Conservation (phyloP, 2,329 filamentous ascomycete genomes). For the Pseudocercospora cruenta region DNA sequence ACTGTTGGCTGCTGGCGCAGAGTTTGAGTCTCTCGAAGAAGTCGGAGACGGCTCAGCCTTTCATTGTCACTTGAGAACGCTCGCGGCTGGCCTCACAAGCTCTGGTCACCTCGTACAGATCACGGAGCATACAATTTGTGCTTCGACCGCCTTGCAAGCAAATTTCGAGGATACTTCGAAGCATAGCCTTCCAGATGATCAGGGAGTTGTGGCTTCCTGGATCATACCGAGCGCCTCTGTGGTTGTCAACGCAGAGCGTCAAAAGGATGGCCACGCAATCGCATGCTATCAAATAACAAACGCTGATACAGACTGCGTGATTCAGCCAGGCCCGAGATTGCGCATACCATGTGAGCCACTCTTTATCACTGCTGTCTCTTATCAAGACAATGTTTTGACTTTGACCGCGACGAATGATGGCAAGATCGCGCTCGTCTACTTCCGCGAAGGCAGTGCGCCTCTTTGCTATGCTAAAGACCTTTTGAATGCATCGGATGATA, state of each 20-base stretch:
- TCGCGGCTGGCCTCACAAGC: conserved; percentile 27
- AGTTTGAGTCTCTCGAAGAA: conserved; percentile 25
- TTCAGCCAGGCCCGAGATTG: not conserved
- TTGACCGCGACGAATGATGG: conserved; percentile 21
- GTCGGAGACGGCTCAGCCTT: conserved; percentile 27
- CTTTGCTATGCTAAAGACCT: conserved; percentile 13
- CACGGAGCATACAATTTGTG: conserved; percentile 29
- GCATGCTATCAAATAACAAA: conserved; percentile 15
- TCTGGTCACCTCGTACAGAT: conserved; percentile 36
- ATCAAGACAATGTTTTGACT: conserved; percentile 14
- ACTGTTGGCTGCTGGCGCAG: conserved; percentile 24
- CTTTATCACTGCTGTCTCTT: conserved; percentile 20
- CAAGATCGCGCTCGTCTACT: conserved; percentile 15
- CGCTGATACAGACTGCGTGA: conserved; percentile 10
- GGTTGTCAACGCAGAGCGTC: conserved; percentile 27
- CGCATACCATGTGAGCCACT: conserved; percentile 19
- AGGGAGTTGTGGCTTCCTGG: conserved; percentile 31
- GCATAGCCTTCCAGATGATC: conserved; percentile 15
- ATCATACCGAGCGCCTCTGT: conserved; percentile 21
- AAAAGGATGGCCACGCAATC: conserved; percentile 16
- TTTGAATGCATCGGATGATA: conserved; percentile 1
- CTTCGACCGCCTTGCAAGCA: conserved; percentile 24
- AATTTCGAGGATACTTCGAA: conserved; percentile 36
- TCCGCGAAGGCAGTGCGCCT: conserved; percentile 4
- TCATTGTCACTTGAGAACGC: conserved; percentile 31